A percentile compares a stretch with the other conserved stretches of the same genome.
These are phyloP conservation scores for Carex arenaria DNA, from an alignment of 202 grass and related monocot genomes.

Conservation along the genomic window DNA sequence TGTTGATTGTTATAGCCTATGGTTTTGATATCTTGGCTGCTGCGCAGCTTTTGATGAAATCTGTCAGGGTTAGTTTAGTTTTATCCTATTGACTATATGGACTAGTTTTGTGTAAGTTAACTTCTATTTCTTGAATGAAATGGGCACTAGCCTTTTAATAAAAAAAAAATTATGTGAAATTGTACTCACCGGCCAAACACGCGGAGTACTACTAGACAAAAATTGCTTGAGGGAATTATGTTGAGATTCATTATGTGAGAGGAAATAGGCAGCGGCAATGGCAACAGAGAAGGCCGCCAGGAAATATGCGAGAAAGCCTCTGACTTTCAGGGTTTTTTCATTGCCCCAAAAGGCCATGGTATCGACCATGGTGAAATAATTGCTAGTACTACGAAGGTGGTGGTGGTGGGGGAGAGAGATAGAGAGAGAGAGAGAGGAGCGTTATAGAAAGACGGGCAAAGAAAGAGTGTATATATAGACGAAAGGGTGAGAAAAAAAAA, in stretches of 20 bases:
- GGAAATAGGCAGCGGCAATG: constrained; percentile 53
- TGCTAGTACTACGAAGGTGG: not conserved
- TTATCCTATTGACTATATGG: too few relatives aligned
- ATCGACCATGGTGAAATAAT: constrained; percentile 1
- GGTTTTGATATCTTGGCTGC: too few relatives aligned
- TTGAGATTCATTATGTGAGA: constrained; percentile 22
- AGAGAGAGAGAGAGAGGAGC: not conserved
- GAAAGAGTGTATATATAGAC: not conserved
- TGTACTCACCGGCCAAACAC: constrained; percentile 87
- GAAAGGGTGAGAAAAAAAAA: not conserved
- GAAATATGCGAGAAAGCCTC: constrained; percentile 65
- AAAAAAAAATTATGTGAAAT: not conserved
- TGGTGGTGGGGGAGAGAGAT: not conserved
- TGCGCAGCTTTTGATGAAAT: too few relatives aligned
- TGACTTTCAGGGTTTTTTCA: constrained; percentile 19
- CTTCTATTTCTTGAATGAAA: too few relatives aligned
- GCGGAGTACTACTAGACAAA: not conserved
- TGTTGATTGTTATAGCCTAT: too few relatives aligned
- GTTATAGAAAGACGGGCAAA: not conserved
- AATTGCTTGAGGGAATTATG: not conserved
- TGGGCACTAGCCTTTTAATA: too few relatives aligned
- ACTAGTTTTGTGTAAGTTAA: too few relatives aligned
- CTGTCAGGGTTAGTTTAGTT: too few relatives aligned
- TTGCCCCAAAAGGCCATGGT: not conserved
- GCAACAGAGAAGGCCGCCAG: constrained; percentile 40